phyloP scores from a whole-genome alignment of 768 basidiomycete genomes.

The Tulasnella sp. region DNA sequence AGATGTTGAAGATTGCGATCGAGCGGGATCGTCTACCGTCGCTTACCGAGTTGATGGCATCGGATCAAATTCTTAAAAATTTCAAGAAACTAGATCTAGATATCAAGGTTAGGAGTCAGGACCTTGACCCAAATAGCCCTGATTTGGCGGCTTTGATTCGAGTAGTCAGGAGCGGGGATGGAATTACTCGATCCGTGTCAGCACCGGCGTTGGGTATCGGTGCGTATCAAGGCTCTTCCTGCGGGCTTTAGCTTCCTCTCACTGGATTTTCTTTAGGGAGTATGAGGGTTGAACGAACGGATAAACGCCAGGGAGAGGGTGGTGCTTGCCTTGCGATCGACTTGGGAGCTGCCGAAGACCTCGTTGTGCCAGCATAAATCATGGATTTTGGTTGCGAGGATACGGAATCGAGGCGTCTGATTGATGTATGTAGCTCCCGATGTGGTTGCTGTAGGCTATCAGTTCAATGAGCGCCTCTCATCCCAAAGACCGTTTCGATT shows the following conservation, averaged over 20 bases:
- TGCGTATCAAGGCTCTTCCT: not conserved
- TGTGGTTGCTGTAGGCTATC: too few species aligned
- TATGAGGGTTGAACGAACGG: not conserved
- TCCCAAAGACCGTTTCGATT: not conserved
- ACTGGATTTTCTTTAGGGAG: not conserved
- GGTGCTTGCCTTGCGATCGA: too few species aligned
- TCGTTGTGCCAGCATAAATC: not conserved
- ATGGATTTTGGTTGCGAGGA: not conserved
- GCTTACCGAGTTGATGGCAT: not conserved
- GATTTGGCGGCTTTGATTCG: not conserved
- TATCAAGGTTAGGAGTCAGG: not conserved
- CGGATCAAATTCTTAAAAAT: not conserved
- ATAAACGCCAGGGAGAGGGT: not conserved
- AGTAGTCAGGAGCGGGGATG: not conserved
- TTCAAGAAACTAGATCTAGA: not conserved
- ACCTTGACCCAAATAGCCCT: not conserved
- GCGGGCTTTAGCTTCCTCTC: not conserved
- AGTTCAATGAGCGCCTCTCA: not conserved
- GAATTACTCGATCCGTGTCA: not conserved
- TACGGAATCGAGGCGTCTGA: not conserved
- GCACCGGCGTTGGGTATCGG: not conserved
- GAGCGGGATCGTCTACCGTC: not conserved
- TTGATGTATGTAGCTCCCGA: too few species aligned
- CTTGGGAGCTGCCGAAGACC: not conserved
- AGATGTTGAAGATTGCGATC: not conserved